Conservation (phyloP, 2,329 filamentous ascomycete species). For the Cryphonectria nitschkei region DNA sequence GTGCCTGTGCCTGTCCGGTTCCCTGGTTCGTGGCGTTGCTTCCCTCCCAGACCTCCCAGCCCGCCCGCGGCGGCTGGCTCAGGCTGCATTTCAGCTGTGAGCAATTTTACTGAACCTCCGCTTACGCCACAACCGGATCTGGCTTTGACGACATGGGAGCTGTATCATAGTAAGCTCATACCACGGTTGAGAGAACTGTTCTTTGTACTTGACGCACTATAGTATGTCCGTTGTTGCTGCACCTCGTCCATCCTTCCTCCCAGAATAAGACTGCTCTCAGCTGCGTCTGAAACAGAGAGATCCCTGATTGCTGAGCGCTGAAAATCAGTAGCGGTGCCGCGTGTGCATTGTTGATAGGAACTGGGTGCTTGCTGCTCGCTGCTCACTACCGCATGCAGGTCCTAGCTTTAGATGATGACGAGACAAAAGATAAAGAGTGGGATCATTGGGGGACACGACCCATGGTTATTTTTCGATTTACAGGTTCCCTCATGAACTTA, state of each 20-base stretch:
- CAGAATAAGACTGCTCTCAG: background rate
- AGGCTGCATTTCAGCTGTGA: background rate
- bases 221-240: background rate
- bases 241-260: no score
- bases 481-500: no score
- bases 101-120: background rate
- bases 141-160: background rate
- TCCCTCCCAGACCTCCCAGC: background rate
- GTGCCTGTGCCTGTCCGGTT: background rate
- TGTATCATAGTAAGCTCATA: background rate
- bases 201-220: background rate
- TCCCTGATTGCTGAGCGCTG: background rate
- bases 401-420: background rate
- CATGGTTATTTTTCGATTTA: background rate
- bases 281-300: background rate
- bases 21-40: background rate
- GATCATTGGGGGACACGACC: background rate
- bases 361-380: background rate
- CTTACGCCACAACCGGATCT: background rate
- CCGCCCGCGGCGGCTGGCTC: background rate
- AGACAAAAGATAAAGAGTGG: background rate
- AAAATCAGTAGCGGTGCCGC: constrained; percentile 5
- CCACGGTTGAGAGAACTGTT: background rate
- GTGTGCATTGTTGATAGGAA: background rate
- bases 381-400: background rate